Conservation (phyloP, 202 grass and related monocot species). For the Zoysia matrella region DNA sequence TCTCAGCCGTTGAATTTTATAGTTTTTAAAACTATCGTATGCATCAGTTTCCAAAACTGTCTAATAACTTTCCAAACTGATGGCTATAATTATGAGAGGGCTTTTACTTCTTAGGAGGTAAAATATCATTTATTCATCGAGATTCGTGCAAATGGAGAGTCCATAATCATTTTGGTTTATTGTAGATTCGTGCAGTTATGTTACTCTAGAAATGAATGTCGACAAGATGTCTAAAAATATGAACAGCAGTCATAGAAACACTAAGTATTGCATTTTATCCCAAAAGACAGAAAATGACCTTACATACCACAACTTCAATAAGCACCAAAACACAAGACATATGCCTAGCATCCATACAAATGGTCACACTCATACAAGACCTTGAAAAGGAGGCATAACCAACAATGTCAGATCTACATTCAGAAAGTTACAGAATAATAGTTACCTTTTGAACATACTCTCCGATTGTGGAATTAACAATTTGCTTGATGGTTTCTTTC, state of each 20-base stretch:
- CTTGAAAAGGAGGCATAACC: background rate
- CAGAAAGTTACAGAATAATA: background rate
- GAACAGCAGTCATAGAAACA: background rate
- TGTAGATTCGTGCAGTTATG: background rate
- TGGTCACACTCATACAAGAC: background rate
- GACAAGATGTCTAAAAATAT: background rate
- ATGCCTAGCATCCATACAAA: background rate
- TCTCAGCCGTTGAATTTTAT: too few relatives aligned
- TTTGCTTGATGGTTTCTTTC: conserved; percentile 66
- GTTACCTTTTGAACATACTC: conserved; percentile 64
- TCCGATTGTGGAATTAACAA: conserved; percentile 49
- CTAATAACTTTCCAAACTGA: too few relatives aligned
- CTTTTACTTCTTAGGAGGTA: too few relatives aligned
- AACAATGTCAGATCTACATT: background rate
- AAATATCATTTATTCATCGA: too few relatives aligned
- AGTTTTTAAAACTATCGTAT: too few relatives aligned
- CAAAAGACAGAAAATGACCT: background rate
- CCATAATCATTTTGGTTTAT: too few relatives aligned
- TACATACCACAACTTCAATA: background rate
- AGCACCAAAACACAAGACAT: background rate
- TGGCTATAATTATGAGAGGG: too few relatives aligned
- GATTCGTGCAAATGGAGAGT: too few relatives aligned
- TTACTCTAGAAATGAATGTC: background rate
- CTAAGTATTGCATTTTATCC: background rate
- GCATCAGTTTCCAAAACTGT: too few relatives aligned